phyloP scores from a whole-genome alignment of 441 rosid species.

The Syzygium syzygioides region DNA sequence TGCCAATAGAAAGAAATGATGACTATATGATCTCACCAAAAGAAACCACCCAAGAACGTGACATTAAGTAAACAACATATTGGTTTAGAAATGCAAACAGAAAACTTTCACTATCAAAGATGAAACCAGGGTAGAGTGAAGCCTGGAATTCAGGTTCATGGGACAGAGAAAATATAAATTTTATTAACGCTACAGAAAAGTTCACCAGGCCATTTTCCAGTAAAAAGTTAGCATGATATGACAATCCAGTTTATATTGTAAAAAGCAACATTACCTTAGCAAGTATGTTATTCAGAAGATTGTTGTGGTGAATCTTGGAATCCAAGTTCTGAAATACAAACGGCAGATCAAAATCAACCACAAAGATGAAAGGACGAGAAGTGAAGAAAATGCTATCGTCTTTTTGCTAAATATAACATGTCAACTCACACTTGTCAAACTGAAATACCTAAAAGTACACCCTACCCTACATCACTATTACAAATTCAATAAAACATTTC shows the following conservation, averaged over 20 bases:
- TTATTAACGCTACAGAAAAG: not conserved
- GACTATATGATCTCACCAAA: not conserved
- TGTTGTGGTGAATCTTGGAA: constrained; percentile 93
- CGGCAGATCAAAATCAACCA: constrained; percentile 1
- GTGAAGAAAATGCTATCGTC: not conserved
- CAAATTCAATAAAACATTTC: not conserved
- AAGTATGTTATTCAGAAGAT: constrained; percentile 82
- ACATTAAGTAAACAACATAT: not conserved
- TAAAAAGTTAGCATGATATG: not conserved
- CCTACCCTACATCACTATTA: not conserved
- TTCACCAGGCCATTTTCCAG: not conserved
- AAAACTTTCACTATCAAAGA: not conserved
- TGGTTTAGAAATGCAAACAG: not conserved
- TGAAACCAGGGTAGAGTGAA: not conserved
- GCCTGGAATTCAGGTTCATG: not conserved
- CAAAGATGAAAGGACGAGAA: not conserved
- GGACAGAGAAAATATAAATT: not conserved
- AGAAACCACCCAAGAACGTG: not conserved
- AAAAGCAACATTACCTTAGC: constrained; percentile 54
- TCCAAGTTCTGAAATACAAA: constrained; percentile 58
- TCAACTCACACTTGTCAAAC: not conserved
- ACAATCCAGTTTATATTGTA: not conserved
- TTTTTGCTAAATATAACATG: not conserved
- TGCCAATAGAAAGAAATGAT: not conserved
- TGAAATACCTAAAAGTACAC: not conserved